Evolutionary conservation across 768 basidiomycete genomes (phyloP).

Genomic region (Lactarius sanguifluus): DNA sequence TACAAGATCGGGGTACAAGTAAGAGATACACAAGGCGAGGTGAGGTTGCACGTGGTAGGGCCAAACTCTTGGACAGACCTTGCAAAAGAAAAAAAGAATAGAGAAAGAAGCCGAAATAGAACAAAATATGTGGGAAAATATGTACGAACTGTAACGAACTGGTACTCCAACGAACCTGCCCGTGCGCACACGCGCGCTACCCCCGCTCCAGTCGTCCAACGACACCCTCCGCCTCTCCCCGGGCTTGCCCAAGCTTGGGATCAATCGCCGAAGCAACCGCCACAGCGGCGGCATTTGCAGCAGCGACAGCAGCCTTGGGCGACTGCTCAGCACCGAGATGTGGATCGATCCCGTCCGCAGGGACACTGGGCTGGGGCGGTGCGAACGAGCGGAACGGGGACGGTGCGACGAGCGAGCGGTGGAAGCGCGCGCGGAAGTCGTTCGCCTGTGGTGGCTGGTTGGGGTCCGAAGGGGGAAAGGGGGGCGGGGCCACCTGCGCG

Average conservation of each 20-base stretch:
- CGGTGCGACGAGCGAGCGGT: constrained; percentile 57
- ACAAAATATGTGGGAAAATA: background rate
- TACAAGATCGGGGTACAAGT: constrained; percentile 17
- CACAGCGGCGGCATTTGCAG: constrained; percentile 15
- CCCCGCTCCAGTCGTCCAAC: constrained; percentile 35
- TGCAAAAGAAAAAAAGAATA: background rate
- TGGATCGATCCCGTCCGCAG: constrained; percentile 32
- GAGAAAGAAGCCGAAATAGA: background rate
- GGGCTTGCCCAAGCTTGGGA: constrained; percentile 38
- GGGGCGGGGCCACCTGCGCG: constrained; percentile 32
- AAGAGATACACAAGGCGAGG: constrained; percentile 2
- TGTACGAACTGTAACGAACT: background rate
- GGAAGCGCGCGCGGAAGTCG: constrained; percentile 68
- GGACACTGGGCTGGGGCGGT: constrained; percentile 25
- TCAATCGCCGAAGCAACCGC: constrained; percentile 29
- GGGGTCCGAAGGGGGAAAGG: constrained; percentile 22
- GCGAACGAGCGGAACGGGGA: constrained; percentile 51
- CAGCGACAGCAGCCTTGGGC: constrained; percentile 9
- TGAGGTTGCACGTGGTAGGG: constrained; percentile 9
- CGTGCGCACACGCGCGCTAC: background rate
- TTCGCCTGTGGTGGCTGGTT: constrained; percentile 38
- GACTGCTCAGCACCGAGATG: constrained; percentile 24
- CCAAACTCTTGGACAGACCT: background rate
- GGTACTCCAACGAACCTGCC: background rate
- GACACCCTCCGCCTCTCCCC: constrained; percentile 39